Conservation (phyloP, 2,329 filamentous ascomycete species). For the Xylaria sp. region DNA sequence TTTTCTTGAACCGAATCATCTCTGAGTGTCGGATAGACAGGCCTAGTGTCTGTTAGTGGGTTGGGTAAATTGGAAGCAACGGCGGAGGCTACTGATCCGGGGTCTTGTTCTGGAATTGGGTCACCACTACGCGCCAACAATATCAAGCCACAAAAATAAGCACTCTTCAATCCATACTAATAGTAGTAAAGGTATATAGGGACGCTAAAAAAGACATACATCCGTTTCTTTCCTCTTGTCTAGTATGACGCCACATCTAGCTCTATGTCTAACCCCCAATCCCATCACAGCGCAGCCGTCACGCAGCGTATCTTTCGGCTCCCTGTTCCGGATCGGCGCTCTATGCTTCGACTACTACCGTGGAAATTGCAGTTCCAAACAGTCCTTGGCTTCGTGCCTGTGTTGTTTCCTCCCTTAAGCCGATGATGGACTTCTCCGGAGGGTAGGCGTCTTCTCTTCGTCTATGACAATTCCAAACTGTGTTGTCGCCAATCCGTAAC, state of each 20-base stretch:
- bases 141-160: background rate
- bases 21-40: constrained; percentile 18
- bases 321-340: constrained; percentile 31
- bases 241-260: constrained; percentile 12
- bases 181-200: background rate
- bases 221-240: background rate
- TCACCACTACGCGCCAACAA: background rate
- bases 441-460: constrained; percentile 37
- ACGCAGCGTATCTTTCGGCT: constrained; percentile 29
- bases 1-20: constrained; percentile 7
- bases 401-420: constrained; percentile 9
- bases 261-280: background rate
- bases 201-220: constrained; percentile 7
- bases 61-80: constrained; percentile 31
- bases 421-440: constrained; percentile 22
- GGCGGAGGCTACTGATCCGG: constrained; percentile 46
- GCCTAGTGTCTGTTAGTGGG: constrained; percentile 36
- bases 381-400: background rate
- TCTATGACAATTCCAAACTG: constrained; percentile 57
- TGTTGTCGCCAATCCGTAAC: constrained; percentile 60
- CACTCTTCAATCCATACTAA: background rate
- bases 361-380: constrained; percentile 7
- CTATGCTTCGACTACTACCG: constrained; percentile 3
- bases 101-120: constrained; percentile 41
- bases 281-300: background rate